Evolutionary conservation across 2,329 filamentous ascomycete species (phyloP).

Genomic region (Penicillium palitans): DNA sequence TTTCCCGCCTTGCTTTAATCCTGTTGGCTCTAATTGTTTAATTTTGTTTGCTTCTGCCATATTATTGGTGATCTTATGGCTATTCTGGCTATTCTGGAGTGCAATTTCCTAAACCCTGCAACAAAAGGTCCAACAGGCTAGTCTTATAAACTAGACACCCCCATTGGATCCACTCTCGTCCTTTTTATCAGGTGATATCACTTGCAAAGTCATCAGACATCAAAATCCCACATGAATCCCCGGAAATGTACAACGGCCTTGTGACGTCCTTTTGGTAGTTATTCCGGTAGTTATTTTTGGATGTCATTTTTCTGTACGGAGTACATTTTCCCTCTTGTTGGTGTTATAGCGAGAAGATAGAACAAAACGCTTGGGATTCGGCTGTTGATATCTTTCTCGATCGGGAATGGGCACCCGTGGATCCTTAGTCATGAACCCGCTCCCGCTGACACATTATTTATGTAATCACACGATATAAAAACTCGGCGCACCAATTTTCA

Average conservation of each 20-base stretch:
- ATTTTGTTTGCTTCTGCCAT: background rate
- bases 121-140: background rate
- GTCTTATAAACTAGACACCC: background rate
- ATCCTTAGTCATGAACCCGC: background rate
- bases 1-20: background rate
- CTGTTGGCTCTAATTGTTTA: background rate
- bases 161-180: no score
- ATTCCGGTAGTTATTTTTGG: no score
- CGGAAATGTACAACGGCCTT: background rate
- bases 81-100: background rate
- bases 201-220: no score
- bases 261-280: no score
- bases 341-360: no score
- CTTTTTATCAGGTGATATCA: no score
- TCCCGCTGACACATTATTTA: background rate
- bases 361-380: background rate
- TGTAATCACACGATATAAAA: constrained; percentile 11
- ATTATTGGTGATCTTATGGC: background rate
- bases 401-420: background rate
- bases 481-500: background rate
- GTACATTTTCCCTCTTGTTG: no score
- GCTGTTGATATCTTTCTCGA: constrained; percentile 2
- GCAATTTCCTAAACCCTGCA: no score
- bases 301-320: no score
- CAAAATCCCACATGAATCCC: background rate